phyloP scores from a whole-genome alignment of 768 basidiomycete genomes.

The Paxillus involutus region DNA sequence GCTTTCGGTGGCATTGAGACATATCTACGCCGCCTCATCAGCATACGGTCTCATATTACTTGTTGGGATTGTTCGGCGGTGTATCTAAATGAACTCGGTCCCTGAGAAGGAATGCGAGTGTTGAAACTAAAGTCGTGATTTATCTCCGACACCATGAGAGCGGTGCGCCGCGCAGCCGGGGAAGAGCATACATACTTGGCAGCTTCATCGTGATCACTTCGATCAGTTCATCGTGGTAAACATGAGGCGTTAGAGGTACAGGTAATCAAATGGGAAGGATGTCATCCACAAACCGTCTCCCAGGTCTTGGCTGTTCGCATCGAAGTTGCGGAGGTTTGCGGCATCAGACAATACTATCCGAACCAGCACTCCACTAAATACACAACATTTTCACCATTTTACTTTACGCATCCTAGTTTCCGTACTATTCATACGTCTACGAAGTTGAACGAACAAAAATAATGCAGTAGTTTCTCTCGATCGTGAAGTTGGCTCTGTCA shows the following conservation, averaged over 20 bases:
- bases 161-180: slow-evolving; percentile 21
- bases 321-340: slow-evolving; percentile 10
- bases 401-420: no score
- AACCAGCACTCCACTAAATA: no score
- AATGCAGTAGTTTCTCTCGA: no score
- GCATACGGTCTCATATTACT: background rate
- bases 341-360: slow-evolving; percentile 6
- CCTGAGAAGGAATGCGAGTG: background rate
- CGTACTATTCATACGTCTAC: no score
- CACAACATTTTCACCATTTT: no score
- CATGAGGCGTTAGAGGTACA: slow-evolving; percentile 26
- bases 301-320: background rate
- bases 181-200: slow-evolving; percentile 10
- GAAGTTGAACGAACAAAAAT: no score
- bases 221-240: slow-evolving; percentile 29
- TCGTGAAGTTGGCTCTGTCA: no score
- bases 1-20: background rate
- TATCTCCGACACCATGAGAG: slow-evolving; percentile 32
- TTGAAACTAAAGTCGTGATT: background rate
- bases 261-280: slow-evolving; percentile 11
- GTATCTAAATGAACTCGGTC: slow-evolving; percentile 13
- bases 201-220: background rate
- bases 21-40: background rate
- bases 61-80: slow-evolving; percentile 12
- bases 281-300: slow-evolving; percentile 10